These are phyloP conservation scores for Ceratocystis harringtonii DNA, from an alignment of 2,329 filamentous ascomycete genomes.

Conservation along the genomic window DNA sequence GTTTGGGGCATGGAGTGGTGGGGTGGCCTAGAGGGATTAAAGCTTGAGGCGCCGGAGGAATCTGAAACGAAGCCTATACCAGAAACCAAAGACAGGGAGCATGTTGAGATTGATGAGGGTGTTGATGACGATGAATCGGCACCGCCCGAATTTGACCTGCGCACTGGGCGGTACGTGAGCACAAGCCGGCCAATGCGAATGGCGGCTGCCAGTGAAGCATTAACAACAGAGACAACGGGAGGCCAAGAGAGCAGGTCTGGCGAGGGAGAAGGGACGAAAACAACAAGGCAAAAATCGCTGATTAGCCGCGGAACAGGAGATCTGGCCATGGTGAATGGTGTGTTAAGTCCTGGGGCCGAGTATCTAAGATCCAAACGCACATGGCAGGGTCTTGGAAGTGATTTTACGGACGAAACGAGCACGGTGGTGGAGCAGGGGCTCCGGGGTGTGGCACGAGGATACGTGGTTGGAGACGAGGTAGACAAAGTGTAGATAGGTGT, in stretches of 20 bases:
- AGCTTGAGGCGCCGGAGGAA: constrained; percentile 15
- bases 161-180: constrained; percentile 70
- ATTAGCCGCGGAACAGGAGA: constrained; percentile 48
- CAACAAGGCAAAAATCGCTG: constrained; percentile 28
- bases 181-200: constrained; percentile 58
- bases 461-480: constrained; percentile 50
- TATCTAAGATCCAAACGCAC: constrained; percentile 68
- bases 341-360: constrained; percentile 82
- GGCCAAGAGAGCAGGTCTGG: constrained; percentile 15
- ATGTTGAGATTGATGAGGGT: constrained; percentile 27
- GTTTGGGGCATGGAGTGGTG: constrained; percentile 83
- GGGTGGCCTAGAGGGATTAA: constrained; percentile 62
- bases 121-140: constrained; percentile 55
- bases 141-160: constrained; percentile 80
- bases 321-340: constrained; percentile 65
- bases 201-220: not conserved
- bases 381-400: constrained; percentile 83
- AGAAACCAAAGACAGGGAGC: constrained; percentile 19
- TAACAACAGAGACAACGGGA: constrained; percentile 20
- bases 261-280: not conserved
- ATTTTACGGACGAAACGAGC: constrained; percentile 51
- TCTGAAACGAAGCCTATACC: constrained; percentile 19
- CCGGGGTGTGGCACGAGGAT: constrained; percentile 77
- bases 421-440: constrained; percentile 71
- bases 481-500: constrained; percentile 29